These are phyloP conservation scores for Ganoderma sinense DNA, from an alignment of 1,284 basidiomycete species.

Conservation along the genomic window DNA sequence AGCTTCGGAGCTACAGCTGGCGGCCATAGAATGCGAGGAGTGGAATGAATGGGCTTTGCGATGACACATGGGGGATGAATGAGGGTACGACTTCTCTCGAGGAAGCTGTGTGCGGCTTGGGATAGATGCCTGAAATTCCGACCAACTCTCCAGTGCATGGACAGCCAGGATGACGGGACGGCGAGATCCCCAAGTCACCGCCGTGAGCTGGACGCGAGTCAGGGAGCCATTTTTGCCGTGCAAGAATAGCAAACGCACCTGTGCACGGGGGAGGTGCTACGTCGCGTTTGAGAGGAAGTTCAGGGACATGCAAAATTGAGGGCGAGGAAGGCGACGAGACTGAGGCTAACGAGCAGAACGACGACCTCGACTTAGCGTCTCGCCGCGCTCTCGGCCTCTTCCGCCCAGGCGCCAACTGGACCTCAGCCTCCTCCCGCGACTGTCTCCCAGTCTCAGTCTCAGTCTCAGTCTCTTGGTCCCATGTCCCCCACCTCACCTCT, in stretches of 20 bases:
- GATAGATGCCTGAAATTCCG: conserved; percentile 61
- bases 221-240: neutral
- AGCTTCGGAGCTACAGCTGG: conserved; percentile 30
- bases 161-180: conserved; percentile 57
- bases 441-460: neutral
- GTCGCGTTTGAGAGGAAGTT: conserved; percentile 20
- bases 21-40: conserved; percentile 25
- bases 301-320: conserved; percentile 29
- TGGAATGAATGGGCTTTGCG: conserved; percentile 31
- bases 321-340: conserved; percentile 17
- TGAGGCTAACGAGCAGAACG: conserved; percentile 26
- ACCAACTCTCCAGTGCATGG: conserved; percentile 73
- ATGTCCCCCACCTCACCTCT: neutral
- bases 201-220: conserved; percentile 30
- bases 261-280: conserved; percentile 30
- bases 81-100: conserved; percentile 25
- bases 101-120: conserved; percentile 43
- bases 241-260: conserved; percentile 17
- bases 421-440: too few species aligned
- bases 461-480: neutral
- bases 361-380: conserved; percentile 32
- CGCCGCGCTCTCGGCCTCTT: conserved; percentile 20
- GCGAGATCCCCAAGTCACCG: conserved; percentile 42
- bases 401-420: conserved; percentile 11
- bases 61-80: conserved; percentile 24